Evolutionary conservation across 2,329 filamentous ascomycete species (phyloP).

Genomic region (Colletotrichum truncatum): DNA sequence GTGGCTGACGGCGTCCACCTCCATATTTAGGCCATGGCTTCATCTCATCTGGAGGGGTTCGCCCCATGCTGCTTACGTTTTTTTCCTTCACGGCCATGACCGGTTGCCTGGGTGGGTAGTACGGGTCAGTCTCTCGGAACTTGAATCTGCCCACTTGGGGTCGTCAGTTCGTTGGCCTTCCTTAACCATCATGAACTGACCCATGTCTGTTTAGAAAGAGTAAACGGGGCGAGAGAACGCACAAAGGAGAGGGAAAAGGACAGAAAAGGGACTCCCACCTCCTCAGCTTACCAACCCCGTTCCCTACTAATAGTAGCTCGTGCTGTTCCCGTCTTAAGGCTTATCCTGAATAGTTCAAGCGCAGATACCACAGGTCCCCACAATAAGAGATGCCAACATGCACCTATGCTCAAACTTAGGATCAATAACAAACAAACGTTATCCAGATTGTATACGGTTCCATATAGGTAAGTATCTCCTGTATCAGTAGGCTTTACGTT

Average conservation of each 20-base stretch:
- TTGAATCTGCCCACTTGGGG: not conserved
- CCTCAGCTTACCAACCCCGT: not conserved
- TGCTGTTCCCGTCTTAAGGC: conserved; percentile 12
- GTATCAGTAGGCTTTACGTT: no score
- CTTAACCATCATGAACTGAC: no score
- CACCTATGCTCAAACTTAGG: not conserved
- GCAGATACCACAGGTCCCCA: conserved; percentile 3
- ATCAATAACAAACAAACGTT: not conserved
- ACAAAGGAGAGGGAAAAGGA: no score
- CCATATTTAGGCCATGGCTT: conserved; percentile 18
- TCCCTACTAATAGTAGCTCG: conserved; percentile 8
- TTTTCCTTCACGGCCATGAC: conserved; percentile 3
- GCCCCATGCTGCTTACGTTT: conserved; percentile 15
- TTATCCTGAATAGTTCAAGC: conserved; percentile 10
- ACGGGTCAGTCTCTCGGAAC: not conserved
- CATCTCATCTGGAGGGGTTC: conserved; percentile 7
- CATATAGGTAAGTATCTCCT: no score
- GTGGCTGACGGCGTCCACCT: conserved; percentile 25
- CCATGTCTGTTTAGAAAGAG: no score
- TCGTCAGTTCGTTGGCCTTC: no score
- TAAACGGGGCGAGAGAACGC: no score
- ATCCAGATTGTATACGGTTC: no score
- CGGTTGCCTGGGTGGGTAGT: not conserved
- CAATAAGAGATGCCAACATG: not conserved
- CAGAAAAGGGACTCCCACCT: not conserved